Base-by-base conservation (phyloP, 495 filamentous ascomycete species). In the Recurvomyces mirabilis region DNA sequence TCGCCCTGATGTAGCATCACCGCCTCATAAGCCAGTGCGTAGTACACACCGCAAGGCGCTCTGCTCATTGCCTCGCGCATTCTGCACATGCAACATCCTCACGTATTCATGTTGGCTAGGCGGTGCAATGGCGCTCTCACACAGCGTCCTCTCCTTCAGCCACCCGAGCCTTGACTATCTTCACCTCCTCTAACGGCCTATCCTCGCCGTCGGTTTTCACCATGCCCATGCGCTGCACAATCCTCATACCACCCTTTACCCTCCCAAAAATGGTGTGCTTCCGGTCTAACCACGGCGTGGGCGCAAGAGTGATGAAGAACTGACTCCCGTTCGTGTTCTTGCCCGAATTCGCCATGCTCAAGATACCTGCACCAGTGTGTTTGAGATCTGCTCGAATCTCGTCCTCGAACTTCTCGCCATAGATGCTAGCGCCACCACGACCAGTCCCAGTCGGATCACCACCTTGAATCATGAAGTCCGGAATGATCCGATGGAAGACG, bases 241-340 rank as follows among this genome's bases (percentile, higher is more conserved):
- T 69, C 26, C 69, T 64, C 71, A 98, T 76, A 6, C 91, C 91
- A 44, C 64, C 77, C 65, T 85, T 91, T 19, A 98, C 87, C 32
- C 93, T 67, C 7, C 93, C 91, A 60, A 98, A 98, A 53, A 98
- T 94, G 5, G 91, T 94, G 64, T 98, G 91, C 62, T 94, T 94
- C 21, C 87, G 87, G 65, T 98, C 93, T 47, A 98, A 65, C 91
- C 91, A 96, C 1, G 91, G 91, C 15, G 93, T 91, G 2, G 93
- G 93, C 25, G 87, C 91, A 31, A 95, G 71, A 5, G 93, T 96
- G 46, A 98, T 77, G 62, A 96, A 98, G 59, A 81, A 79, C 41
- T 82, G 77, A 47, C 75, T 81, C 28, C 91, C 93, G 63, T 96
- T 96, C 38, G 91, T 93, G 58, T 98, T 82, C 9, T 85, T 84